phyloP scores from a whole-genome alignment of 2,329 filamentous ascomycete species.

The Clarireedia sp. region DNA sequence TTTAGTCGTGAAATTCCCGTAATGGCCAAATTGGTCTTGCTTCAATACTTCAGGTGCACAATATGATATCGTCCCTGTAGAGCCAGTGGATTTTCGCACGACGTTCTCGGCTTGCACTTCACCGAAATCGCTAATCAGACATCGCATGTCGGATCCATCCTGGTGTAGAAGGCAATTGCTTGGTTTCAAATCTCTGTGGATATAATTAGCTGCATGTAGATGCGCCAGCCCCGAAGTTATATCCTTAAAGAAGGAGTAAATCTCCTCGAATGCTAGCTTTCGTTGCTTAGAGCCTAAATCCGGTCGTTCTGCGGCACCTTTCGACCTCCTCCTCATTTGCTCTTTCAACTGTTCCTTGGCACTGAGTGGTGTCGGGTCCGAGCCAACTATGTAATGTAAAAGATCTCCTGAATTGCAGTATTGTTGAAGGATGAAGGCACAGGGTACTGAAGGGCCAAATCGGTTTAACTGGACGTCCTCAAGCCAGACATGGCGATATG shows the following conservation, averaged over 20 bases:
- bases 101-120: conserved; percentile 84
- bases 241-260: conserved; percentile 93
- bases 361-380: conserved; percentile 47
- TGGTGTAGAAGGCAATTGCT: conserved; percentile 86
- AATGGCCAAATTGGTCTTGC: conserved; percentile 58
- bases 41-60: conserved; percentile 90
- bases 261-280: conserved; percentile 70
- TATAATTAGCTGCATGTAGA: conserved; percentile 84
- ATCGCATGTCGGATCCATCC: conserved; percentile 61
- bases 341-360: conserved; percentile 86
- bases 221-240: conserved; percentile 88
- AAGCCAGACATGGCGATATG: conserved; percentile 95
- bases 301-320: conserved; percentile 52
- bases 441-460: conserved; percentile 87
- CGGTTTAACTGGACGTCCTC: conserved; percentile 77
- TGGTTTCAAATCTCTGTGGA: conserved; percentile 92
- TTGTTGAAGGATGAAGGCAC: conserved; percentile 93
- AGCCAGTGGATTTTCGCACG: conserved; percentile 79
- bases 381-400: conserved; percentile 75
- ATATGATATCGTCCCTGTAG: conserved; percentile 94
- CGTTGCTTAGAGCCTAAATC: conserved; percentile 18
- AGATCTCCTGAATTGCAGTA: conserved; percentile 94
- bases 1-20: conserved; percentile 92
- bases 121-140: conserved; percentile 94
- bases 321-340: conserved; percentile 73